Evolutionary conservation across 164 flowering plant genomes (phyloP).

Genomic region (Vitis riparia): DNA sequence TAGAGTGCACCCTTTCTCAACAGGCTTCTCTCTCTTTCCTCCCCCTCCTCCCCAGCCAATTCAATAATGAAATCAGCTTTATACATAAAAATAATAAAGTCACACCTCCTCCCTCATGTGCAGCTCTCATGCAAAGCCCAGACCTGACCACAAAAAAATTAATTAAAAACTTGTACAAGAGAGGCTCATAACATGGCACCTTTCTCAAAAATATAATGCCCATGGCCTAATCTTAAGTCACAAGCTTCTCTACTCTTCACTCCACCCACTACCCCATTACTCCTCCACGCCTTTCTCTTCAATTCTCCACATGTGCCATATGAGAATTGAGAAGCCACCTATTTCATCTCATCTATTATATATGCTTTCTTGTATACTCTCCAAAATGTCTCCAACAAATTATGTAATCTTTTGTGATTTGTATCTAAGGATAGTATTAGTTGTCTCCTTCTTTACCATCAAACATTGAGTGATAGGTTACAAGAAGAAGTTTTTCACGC

Average conservation of each 20-base stretch:
- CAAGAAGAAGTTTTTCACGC: no score
- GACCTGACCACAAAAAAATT: background rate
- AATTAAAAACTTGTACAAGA: background rate
- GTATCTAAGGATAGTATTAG: no score
- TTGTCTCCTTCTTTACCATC: no score
- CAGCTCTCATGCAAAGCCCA: constrained; percentile 3
- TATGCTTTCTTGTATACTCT: no score
- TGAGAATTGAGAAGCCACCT: no score
- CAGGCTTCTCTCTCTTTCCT: no score
- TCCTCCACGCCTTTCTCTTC: background rate
- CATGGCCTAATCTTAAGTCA: constrained; percentile 2
- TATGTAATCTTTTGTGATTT: no score
- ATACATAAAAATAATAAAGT: background rate
- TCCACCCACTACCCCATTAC: background rate
- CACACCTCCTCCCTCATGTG: background rate
- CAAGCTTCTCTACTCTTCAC: constrained; percentile 1
- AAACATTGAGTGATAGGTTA: no score
- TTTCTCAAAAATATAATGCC: constrained; percentile 6
- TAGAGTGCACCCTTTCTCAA: no score
- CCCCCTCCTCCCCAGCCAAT: background rate
- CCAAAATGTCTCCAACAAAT: no score
- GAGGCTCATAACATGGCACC: constrained; percentile 10
- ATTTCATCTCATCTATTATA: no score
- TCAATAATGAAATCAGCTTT: background rate
- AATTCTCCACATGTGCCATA: background rate